Evolutionary conservation across 495 filamentous ascomycete species (phyloP).

Genomic region (Diplogelasinospora grovesii): DNA sequence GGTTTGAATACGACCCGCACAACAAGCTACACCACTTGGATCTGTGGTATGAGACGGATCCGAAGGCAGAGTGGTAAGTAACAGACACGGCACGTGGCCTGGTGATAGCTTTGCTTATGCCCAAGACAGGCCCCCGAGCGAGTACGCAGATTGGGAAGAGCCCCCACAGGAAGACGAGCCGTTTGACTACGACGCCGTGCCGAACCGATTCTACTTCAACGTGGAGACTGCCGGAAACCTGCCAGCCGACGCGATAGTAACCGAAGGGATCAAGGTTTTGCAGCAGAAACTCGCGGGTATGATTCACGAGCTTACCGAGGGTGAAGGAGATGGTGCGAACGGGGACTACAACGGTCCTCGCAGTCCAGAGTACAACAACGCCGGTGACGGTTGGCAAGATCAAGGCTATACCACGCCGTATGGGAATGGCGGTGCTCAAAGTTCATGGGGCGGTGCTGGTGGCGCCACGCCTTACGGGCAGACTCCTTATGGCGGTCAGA

Average conservation of each 20-base stretch:
- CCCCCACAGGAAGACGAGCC: slow-evolving; percentile 70
- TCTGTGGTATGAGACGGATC: slow-evolving; percentile 88
- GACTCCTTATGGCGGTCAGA: slow-evolving; percentile 27
- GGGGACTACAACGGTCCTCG: slow-evolving; percentile 55
- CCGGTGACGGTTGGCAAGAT: slow-evolving; percentile 49
- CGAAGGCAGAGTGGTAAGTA: slow-evolving; percentile 81
- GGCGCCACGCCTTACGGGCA: slow-evolving; percentile 58
- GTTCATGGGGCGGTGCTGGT: slow-evolving; percentile 62
- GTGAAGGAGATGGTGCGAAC: slow-evolving; percentile 45
- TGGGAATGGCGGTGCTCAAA: slow-evolving; percentile 50
- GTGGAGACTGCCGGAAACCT: slow-evolving; percentile 85
- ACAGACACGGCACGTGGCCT: no score
- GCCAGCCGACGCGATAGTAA: slow-evolving; percentile 77
- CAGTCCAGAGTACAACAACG: slow-evolving; percentile 56
- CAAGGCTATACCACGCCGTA: slow-evolving; percentile 73
- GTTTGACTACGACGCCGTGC: slow-evolving; percentile 86
- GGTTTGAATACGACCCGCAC: slow-evolving; percentile 96
- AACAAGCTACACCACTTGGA: slow-evolving; percentile 87
- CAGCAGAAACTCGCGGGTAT: slow-evolving; percentile 83
- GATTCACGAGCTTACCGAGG: slow-evolving; percentile 63
- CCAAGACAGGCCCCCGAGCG: slow-evolving; percentile 74
- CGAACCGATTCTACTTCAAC: slow-evolving; percentile 81
- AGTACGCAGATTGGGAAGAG: slow-evolving; percentile 83
- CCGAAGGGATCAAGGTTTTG: slow-evolving; percentile 80
- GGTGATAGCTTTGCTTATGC: no score